Evolutionary conservation across 176 grass and related monocot species (phyloP).

Genomic region (Metroxylon sagu): DNA sequence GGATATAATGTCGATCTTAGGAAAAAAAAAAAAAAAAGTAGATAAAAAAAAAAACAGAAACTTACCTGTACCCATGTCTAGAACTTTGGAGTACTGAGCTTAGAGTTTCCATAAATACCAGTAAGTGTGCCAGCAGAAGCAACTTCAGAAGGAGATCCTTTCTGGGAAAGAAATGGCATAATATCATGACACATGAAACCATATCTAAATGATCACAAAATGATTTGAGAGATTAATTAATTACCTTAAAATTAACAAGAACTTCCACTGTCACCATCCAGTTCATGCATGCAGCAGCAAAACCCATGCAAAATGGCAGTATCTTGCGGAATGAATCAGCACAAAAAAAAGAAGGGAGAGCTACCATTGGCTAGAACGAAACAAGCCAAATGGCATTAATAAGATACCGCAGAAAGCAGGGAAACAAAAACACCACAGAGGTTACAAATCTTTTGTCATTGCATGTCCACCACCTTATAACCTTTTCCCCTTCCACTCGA

Average conservation of each 20-base stretch:
- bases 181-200: constrained; percentile 11
- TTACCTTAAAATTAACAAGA: constrained; percentile 95
- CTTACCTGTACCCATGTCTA: constrained; percentile 51
- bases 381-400: no score
- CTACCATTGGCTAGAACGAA: constrained; percentile 82
- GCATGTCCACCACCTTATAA: no score
- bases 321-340: constrained; percentile 86
- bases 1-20: no score
- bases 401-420: no score
- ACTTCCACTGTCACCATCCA: constrained; percentile 99
- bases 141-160: constrained; percentile 87
- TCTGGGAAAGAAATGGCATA: constrained; percentile 44
- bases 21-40: no score
- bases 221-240: not conserved
- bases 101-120: constrained; percentile 95
- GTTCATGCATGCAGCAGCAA: constrained; percentile 95
- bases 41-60: no score
- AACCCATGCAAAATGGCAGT: constrained; percentile 92
- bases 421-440: no score
- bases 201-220: no score
- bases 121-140: constrained; percentile 88
- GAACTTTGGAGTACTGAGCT: constrained; percentile 68
- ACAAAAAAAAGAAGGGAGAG: constrained; percentile 83
- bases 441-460: no score
- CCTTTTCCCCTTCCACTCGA: no score